A percentile compares a stretch with the other conserved stretches of the same genome.
Evolutionary conservation across 108 stramenopile genomes (phyloP).

Genomic region (Nitzschia palea): DNA sequence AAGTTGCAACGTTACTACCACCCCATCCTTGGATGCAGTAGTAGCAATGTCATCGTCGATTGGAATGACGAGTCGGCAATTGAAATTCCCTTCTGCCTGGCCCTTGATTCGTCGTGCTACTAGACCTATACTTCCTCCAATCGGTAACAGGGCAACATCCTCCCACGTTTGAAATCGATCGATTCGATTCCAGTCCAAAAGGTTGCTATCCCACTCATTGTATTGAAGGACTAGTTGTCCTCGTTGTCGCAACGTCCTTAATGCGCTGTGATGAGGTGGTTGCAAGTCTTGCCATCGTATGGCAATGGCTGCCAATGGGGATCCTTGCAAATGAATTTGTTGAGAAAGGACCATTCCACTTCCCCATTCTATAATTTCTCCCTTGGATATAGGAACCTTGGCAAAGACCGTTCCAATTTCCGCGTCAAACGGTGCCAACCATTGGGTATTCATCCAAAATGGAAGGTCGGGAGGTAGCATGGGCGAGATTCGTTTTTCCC

Average conservation of each 20-base stretch:
- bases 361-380: conserved; percentile 28
- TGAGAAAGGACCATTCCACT: conserved; percentile 27
- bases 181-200: background rate
- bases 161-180: conserved; percentile 1
- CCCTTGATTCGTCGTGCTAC: conserved; percentile 3
- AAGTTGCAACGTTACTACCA: conserved; percentile 34
- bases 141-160: conserved; percentile 29
- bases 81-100: background rate
- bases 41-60: background rate
- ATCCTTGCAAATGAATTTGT: background rate
- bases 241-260: conserved; percentile 2
- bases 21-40: conserved; percentile 7
- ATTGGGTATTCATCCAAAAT: conserved; percentile 6
- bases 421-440: conserved; percentile 18
- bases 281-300: conserved; percentile 32
- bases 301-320: conserved; percentile 18
- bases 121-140: conserved; percentile 30
- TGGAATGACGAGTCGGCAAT: conserved; percentile 19
- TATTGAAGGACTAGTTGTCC: conserved; percentile 14
- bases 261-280: background rate
- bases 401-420: conserved; percentile 19
- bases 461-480: conserved; percentile 15
- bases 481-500: conserved; percentile 31
- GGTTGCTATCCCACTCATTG: conserved; percentile 8
- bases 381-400: conserved; percentile 8